These are phyloP conservation scores for Aspergillus eucalypticola DNA, from an alignment of 2,329 filamentous ascomycete species.

Conservation along the genomic window DNA sequence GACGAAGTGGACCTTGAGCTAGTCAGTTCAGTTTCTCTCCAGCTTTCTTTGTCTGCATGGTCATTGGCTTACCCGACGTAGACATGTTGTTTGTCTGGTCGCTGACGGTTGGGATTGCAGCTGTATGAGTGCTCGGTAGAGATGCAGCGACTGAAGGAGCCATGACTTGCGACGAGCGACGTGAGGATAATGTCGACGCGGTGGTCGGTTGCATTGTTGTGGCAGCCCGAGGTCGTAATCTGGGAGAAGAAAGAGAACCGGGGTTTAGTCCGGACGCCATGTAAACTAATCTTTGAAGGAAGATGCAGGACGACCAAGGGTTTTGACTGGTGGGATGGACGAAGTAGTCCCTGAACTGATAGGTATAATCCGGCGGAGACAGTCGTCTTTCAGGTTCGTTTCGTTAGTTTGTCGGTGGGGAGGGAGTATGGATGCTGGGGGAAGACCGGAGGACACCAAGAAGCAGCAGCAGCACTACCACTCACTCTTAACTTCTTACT, in stretches of 20 bases:
- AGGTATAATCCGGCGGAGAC: background rate
- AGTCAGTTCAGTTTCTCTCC: conserved; percentile 1
- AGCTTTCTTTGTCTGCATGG: background rate
- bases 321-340: background rate
- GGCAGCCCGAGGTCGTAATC: conserved; percentile 33
- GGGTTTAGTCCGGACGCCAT: conserved; percentile 55
- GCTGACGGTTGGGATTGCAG: conserved; percentile 25
- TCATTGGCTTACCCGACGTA: conserved; percentile 41
- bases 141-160: conserved; percentile 40
- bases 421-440: too few relatives aligned
- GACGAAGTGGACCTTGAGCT: conserved; percentile 69
- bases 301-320: background rate
- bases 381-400: background rate
- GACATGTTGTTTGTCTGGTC: conserved; percentile 41
- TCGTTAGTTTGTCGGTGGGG: background rate
- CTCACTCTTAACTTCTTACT: too few relatives aligned
- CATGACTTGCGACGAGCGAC: conserved; percentile 52
- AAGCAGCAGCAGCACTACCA: too few relatives aligned
- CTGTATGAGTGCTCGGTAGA: conserved; percentile 29
- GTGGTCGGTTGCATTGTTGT: conserved; percentile 30
- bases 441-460: too few relatives aligned
- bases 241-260: conserved; percentile 38
- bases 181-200: conserved; percentile 37
- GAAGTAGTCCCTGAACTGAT: background rate
- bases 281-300: background rate